These are phyloP conservation scores for Pseudomonodictys pantanalensis DNA, from an alignment of 495 filamentous ascomycete species.

Conservation along the genomic window DNA sequence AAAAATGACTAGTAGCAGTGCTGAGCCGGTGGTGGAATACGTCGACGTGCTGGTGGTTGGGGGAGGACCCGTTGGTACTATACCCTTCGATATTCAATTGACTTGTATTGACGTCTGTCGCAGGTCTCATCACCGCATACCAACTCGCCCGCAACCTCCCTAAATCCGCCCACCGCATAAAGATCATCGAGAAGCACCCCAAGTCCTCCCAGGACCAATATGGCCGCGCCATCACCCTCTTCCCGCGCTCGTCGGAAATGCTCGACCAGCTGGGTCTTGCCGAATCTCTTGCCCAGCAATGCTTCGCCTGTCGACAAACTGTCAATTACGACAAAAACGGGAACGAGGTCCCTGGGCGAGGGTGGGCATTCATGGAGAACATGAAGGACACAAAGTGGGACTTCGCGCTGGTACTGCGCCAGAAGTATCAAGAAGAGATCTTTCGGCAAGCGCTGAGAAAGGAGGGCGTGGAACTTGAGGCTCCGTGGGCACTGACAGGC, in stretches of 20 bases:
- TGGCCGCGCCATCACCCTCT: constrained; percentile 48
- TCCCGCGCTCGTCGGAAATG: constrained; percentile 48
- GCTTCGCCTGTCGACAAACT: constrained; percentile 50
- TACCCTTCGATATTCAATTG: neutral
- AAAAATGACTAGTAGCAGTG: neutral
- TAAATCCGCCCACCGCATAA: constrained; percentile 22
- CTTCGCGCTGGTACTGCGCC: constrained; percentile 45
- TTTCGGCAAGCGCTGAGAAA: constrained; percentile 37
- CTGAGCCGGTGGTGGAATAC: neutral
- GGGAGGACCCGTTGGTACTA: constrained; percentile 24
- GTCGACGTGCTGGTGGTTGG: constrained; percentile 27
- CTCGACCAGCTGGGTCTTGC: constrained; percentile 50
- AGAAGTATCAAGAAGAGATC: constrained; percentile 47
- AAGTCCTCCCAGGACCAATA: constrained; percentile 45
- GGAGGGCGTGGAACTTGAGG: constrained; percentile 33
- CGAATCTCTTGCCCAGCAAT: constrained; percentile 48
- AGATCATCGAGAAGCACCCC: constrained; percentile 45
- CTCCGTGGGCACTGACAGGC: constrained; percentile 34
- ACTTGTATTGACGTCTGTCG: neutral
- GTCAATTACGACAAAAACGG: constrained; percentile 49
- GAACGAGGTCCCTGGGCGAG: constrained; percentile 39
- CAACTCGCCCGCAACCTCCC: constrained; percentile 38
- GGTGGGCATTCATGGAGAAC: constrained; percentile 42
- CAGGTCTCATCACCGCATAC: constrained; percentile 48
- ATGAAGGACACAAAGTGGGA: constrained; percentile 47